Percentiles rank a stretch among this genome's conserved stretches.
Conservation (phyloP, 2,329 filamentous ascomycete species). For the Phaeomoniella chlamydospora region DNA sequence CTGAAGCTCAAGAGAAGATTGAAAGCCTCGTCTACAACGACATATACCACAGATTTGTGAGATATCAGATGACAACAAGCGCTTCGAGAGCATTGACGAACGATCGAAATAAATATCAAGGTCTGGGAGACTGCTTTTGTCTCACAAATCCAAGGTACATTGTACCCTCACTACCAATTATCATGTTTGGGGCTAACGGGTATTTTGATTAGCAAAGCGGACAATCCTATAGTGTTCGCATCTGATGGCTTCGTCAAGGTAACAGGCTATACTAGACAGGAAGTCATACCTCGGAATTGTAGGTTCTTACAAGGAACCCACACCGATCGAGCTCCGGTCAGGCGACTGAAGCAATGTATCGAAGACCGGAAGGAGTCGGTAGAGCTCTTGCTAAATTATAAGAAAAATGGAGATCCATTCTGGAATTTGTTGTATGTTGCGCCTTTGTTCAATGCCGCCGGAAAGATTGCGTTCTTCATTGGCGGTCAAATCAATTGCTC, state of each 20-base stretch:
- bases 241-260: conserved; percentile 39
- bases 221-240: conserved; percentile 35
- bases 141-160: conserved; percentile 33
- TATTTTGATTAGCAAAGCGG: conserved; percentile 16
- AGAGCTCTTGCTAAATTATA: conserved; percentile 37
- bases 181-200: not conserved
- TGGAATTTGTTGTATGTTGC: conserved; percentile 42
- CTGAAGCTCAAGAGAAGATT: conserved; percentile 27
- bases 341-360: conserved; percentile 27
- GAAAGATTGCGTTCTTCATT: conserved; percentile 37
- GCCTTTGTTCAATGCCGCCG: conserved; percentile 34
- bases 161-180: not conserved
- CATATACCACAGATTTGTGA: conserved; percentile 39
- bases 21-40: conserved; percentile 30
- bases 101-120: conserved; percentile 30
- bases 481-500: conserved; percentile 45
- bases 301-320: conserved; percentile 34
- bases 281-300: conserved; percentile 35
- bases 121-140: conserved; percentile 45
- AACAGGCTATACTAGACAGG: conserved; percentile 32
- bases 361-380: conserved; percentile 28
- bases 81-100: conserved; percentile 30
- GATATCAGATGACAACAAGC: conserved; percentile 33
- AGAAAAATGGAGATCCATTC: conserved; percentile 36
- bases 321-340: conserved; percentile 27